These are phyloP conservation scores for Lanmaoa rubissima DNA, from an alignment of 768 basidiomycete genomes.

Conservation along the genomic window DNA sequence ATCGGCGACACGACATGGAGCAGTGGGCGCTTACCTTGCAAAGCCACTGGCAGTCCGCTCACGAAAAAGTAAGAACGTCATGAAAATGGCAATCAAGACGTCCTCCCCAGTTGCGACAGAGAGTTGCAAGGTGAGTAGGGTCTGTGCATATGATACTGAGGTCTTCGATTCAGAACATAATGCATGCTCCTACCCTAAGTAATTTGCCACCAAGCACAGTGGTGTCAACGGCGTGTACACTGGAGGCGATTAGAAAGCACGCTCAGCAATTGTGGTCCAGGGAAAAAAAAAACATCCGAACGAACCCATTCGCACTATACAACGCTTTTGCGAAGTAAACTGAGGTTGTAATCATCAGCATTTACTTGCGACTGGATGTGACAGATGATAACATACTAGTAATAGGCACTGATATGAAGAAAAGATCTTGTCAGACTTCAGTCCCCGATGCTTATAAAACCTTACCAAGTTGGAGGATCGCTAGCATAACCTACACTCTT, in stretches of 20 bases:
- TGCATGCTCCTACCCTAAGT: not conserved
- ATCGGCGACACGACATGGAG: no score
- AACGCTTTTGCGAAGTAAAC: not conserved
- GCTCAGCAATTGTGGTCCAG: not conserved
- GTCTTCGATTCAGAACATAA: not conserved
- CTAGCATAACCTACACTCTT: not conserved
- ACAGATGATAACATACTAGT: not conserved
- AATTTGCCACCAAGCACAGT: not conserved
- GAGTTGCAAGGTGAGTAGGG: not conserved
- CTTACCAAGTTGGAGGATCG: conserved; percentile 6
- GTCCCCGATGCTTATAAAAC: no score
- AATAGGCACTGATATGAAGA: not conserved
- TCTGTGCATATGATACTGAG: not conserved
- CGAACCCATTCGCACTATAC: not conserved
- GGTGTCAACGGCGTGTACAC: not conserved
- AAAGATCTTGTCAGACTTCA: not conserved
- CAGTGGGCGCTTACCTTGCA: not conserved
- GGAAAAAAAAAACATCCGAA: not conserved
- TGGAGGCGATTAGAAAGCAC: not conserved
- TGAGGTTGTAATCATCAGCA: not conserved
- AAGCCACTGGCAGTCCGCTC: not conserved
- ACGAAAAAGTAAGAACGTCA: conserved; percentile 2
- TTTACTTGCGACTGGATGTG: not conserved
- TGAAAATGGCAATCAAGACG: conserved; percentile 1
- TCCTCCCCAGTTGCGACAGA: not conserved